Conservation (phyloP, 2,329 filamentous ascomycete genomes). For the Fusarium sp. region DNA sequence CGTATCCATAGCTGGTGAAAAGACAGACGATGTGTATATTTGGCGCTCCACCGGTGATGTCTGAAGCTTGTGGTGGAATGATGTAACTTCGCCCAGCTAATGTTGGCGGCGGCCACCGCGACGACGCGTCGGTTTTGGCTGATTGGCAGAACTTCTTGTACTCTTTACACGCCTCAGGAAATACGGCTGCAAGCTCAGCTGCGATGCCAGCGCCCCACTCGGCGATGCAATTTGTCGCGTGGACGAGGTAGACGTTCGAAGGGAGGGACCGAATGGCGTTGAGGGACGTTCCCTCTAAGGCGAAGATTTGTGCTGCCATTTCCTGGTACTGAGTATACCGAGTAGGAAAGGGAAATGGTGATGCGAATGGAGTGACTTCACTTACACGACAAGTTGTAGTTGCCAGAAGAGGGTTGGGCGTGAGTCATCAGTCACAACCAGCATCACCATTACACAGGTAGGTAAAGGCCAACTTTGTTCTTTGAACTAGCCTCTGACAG, state of each 20-base stretch:
- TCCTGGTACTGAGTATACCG: not conserved
- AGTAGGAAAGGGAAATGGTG: not conserved
- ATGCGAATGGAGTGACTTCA: not conserved
- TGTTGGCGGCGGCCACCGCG: slow-evolving; percentile 34
- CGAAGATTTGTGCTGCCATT: slow-evolving; percentile 27
- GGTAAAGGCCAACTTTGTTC: not conserved
- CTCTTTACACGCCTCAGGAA: slow-evolving; percentile 43
- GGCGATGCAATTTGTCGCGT: slow-evolving; percentile 51
- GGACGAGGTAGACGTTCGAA: slow-evolving; percentile 44
- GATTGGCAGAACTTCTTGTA: slow-evolving; percentile 46
- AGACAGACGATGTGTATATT: slow-evolving; percentile 37
- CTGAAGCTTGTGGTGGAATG: slow-evolving; percentile 46
- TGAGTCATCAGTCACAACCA: slow-evolving; percentile 11
- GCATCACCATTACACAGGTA: too few species aligned
- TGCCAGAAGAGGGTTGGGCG: not conserved
- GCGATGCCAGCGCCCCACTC: slow-evolving; percentile 50
- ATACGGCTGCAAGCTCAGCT: slow-evolving; percentile 44
- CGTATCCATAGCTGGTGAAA: slow-evolving; percentile 40
- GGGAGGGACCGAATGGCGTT: slow-evolving; percentile 34
- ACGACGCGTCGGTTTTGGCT: slow-evolving; percentile 21
- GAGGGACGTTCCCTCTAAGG: slow-evolving; percentile 23
- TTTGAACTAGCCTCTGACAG: not conserved
- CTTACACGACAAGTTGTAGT: not conserved
- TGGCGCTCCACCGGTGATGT: slow-evolving; percentile 40
- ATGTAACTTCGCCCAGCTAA: slow-evolving; percentile 48